Evolutionary conservation across 2,329 filamentous ascomycete species (phyloP), one percentile per base, ranked within the genome.

Genomic region (Chalaropsis thielavioides): DNA sequence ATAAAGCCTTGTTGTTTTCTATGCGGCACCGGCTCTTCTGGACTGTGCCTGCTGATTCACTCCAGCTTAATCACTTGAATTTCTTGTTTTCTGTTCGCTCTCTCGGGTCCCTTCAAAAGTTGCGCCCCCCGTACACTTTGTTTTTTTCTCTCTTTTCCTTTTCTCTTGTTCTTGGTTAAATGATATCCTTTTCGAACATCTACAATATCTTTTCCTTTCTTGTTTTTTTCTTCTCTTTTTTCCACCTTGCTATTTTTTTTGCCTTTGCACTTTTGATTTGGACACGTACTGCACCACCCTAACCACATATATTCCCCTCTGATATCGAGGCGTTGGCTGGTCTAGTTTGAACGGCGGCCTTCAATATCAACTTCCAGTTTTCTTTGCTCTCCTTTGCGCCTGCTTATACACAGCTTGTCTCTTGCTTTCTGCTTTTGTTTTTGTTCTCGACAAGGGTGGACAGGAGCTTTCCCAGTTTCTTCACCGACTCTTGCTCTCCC

Each of bases 121-220:
- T 66, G 54, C 19, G 46, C 65, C 56, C 56, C 61, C 56, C 54
- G n/a, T 46, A 61, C 38, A 43, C 59, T n/a, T 66, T 68, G 68
- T 62, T 61, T 65, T 68, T 65, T 67, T 69, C 69, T 68, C 66
- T 67, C 68, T 68, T 69, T 65, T 68, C 65, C 67, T 69, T 69
- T 68, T 66, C 67, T 68, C 68, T 69, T 65, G 70, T 68, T 73
- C 58, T 61, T 41, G 62, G 62, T 61, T 64, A 24, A 44, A 64
- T 66, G 65, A 66, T 66, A 71, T 58, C 51, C 51, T 58, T 58
- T 58, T 35, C 51, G 51, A 58, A 58, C 51, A 58, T 58, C 24
- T 58, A 58, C 51, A 58, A 58, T 58, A 58, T 58, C 31, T 62
- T 62, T 49, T 62, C 22, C n/a, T 62, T 49, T 43, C 8, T 41